Percentiles rank a stretch among this genome's conserved stretches.
phyloP scores from a whole-genome alignment of 768 basidiomycete genomes.

The Leccinum pellstonianum region DNA sequence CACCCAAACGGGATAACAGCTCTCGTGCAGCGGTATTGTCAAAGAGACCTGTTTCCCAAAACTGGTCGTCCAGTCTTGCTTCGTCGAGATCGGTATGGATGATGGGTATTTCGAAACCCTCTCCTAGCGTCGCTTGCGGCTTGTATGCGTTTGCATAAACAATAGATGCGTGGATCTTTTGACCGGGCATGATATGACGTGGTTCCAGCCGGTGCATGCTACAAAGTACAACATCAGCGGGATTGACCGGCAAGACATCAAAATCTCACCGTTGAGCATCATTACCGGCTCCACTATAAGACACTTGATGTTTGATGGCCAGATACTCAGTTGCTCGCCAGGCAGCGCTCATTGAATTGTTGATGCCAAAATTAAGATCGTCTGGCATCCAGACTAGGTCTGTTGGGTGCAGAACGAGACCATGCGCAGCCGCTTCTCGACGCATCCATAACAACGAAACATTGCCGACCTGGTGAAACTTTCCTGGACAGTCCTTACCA shows the following conservation, averaged over 20 bases:
- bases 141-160: not conserved
- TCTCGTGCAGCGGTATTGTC: conserved; percentile 2
- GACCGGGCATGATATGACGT: conserved; percentile 7
- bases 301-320: not conserved
- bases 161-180: not conserved
- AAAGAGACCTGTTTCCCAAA: conserved; percentile 16
- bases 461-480: not conserved
- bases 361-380: not conserved
- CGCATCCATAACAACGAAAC: not conserved
- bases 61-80: not conserved
- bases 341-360: not conserved
- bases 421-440: not conserved
- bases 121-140: not conserved
- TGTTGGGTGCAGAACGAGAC: not conserved
- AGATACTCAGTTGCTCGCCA: not conserved
- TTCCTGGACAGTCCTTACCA: not conserved
- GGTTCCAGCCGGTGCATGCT: conserved; percentile 5
- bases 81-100: not conserved
- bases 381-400: not conserved
- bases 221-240: not conserved
- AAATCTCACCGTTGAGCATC: not conserved
- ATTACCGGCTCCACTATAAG: not conserved
- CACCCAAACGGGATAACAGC: not conserved
- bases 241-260: not conserved
- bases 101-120: not conserved